Evolutionary conservation across 2,329 filamentous ascomycete genomes (phyloP), one percentile per base, ranked within the genome.

Genomic region (Exophiala spinifera): DNA sequence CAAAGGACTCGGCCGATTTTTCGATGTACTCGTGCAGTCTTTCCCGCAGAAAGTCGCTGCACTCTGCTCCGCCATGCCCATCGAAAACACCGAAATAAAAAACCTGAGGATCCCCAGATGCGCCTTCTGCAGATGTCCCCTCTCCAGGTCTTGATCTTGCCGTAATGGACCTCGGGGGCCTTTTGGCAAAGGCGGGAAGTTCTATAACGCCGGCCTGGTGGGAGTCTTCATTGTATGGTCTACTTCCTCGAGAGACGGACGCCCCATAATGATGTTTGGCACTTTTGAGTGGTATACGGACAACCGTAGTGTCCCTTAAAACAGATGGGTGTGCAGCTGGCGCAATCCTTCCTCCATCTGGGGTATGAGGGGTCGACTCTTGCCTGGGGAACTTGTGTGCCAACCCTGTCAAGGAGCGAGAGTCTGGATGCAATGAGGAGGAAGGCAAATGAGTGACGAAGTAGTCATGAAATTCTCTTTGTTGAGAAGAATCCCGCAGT

Each of bases 41-140:
- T 56, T 96, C 89, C 54, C 85, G 81, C 62, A 97, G 72, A 64
- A 96, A 97, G 15, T 87, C 85, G 56, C 90, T 91, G 70, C 94
- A 97, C 69, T 96, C 88, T 17, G 77, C 81, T 17, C 94, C 94
- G 8, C 94, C 94, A 73, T 99, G 94, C 2, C 94, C 94, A 71
- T 99, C 94, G 66, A 97, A 99, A 1, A 97, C 85, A 1, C 83
- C 91, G 78, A 96, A 99, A 71, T 97, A 99, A 72, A 99, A 99
- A 31, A 97, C 86, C 69, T 97, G 92, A 1, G 92, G 92, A 67
- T 97, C 92, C 2, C 92, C 92, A 59, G 83, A 88, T 1, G 88
- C 83, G 4, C 89, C 89, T 8, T 79, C 83, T 20, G 81, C 89
- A 46, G 81, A 84, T 71, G 84, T 84, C 58, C 76, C 60, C 52